Evolutionary conservation across 2,329 filamentous ascomycete species (phyloP), one percentile per base, ranked within the genome.

Genomic region (Fusarium sp.): DNA sequence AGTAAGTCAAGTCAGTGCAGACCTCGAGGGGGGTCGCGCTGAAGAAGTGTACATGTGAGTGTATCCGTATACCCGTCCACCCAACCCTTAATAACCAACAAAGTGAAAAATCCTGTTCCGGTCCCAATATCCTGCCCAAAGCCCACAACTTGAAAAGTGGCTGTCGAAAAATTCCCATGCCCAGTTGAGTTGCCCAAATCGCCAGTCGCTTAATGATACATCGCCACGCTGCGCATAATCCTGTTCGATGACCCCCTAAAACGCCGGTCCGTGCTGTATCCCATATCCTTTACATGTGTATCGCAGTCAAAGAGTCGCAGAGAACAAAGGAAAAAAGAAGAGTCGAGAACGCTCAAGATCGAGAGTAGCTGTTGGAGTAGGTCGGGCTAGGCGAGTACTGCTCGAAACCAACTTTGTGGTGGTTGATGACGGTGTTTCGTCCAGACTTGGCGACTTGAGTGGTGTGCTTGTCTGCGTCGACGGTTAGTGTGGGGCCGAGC

Each of bases 391-490:
- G 83, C 7, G 78, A 80, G 60, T 67, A 64, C 52, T 68, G 59
- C n/a, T 84, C 82, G 39, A 80, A 81, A 57, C 64, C 68, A 10
- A 77, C 72, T 62, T 78, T 80, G 67, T 76, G 65, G 76, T 83
- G 81, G 75, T 82, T 81, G 74, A 82, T 75, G 64, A 84, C 73
- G n/a, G 76, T 67, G 74, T 76, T 79, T 48, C 65, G 70, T 48
- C 78, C 73, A 13, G 73, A 77, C 35, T 57, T 76, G 31, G 69
- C 65, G 31, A 80, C 77, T 62, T 72, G 45, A n/a, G 79, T 73
- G 22, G 64, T 64, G 66, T 81, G 78, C 31, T 77, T 74, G 24
- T 64, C 80, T 82, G 58, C 4, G 31, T 60, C 37, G 13, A 31
- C 50, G 37, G 74, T 81, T 71, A 79, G 72, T 72, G 77, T 66